Evolutionary conservation across 352 stramenopile species (phyloP).

Genomic region (Phytophthora tubulina): DNA sequence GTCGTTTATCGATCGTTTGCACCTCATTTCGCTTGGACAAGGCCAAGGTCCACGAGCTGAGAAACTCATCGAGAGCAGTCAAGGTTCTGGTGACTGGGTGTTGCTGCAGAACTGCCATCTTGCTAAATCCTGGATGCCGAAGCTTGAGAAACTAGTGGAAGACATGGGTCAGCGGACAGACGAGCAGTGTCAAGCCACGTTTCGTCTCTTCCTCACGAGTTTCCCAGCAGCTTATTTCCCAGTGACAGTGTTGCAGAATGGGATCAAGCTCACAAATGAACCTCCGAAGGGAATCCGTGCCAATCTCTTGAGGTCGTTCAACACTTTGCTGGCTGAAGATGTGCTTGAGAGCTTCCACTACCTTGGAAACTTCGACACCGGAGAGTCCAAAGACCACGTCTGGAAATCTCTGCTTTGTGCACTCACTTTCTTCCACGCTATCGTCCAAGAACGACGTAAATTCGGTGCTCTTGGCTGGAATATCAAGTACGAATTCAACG

Average conservation of each 20-base stretch:
- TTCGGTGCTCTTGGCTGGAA: constrained; percentile 96
- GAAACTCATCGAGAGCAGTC: constrained; percentile 89
- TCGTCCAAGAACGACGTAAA: constrained; percentile 95
- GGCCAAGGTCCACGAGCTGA: constrained; percentile 93
- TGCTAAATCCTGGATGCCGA: constrained; percentile 95
- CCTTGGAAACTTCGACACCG: constrained; percentile 70
- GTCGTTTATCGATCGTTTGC: constrained; percentile 87
- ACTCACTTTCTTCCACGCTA: constrained; percentile 95
- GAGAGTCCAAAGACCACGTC: constrained; percentile 63
- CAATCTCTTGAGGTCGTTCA: constrained; percentile 92
- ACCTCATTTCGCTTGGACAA: constrained; percentile 94
- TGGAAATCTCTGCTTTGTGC: constrained; percentile 93
- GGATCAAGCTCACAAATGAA: constrained; percentile 95
- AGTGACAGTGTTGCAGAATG: constrained; percentile 93
- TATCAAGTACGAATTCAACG: constrained; percentile 97
- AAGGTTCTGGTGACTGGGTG: constrained; percentile 92
- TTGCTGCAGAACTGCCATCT: constrained; percentile 96
- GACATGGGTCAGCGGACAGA: constrained; percentile 75
- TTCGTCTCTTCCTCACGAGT: constrained; percentile 94
- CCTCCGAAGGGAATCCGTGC: constrained; percentile 92
- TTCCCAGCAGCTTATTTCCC: constrained; percentile 94
- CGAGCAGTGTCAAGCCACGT: constrained; percentile 69
- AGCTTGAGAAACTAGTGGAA: constrained; percentile 93
- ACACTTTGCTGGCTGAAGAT: constrained; percentile 86
- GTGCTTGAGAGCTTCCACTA: constrained; percentile 66